A percentile compares a stretch with the other conserved stretches of the same genome.
Conservation (phyloP, 2,329 filamentous ascomycete genomes). For the Stachybotrys elegans region DNA sequence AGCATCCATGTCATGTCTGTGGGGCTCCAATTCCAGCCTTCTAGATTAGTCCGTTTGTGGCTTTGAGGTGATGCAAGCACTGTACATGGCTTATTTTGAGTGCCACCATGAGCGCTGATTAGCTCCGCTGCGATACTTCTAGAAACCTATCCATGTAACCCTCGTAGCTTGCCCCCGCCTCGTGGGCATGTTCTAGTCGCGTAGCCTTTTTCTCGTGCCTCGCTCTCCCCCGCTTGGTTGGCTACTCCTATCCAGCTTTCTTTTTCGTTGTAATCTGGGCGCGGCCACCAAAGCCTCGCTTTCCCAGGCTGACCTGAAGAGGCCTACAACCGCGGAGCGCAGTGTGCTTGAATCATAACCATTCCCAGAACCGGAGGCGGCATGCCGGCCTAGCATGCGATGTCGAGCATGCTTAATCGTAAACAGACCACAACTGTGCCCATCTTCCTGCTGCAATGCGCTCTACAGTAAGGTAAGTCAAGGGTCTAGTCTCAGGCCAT, state of each 20-base stretch:
- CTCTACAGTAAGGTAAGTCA: not conserved
- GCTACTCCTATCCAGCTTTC: too few species aligned
- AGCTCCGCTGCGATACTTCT: too few species aligned
- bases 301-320: not conserved
- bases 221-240: not conserved
- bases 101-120: too few species aligned
- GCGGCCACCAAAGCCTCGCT: not conserved
- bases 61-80: too few species aligned
- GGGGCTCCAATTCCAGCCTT: too few species aligned
- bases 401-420: slow-evolving; percentile 4
- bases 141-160: not conserved
- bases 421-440: slow-evolving; percentile 4
- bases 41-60: too few species aligned
- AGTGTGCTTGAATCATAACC: not conserved
- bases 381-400: slow-evolving; percentile 2
- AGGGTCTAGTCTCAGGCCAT: not conserved
- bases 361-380: not conserved
- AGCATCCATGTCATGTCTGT: too few species aligned
- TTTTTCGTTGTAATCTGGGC: not conserved
- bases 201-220: not conserved
- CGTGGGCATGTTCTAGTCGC: too few species aligned
- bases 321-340: not conserved
- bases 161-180: not conserved
- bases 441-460: slow-evolving; percentile 3
- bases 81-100: too few species aligned